phyloP scores from a whole-genome alignment of 1,284 basidiomycete species.

The Moesziomyces antarcticus region DNA sequence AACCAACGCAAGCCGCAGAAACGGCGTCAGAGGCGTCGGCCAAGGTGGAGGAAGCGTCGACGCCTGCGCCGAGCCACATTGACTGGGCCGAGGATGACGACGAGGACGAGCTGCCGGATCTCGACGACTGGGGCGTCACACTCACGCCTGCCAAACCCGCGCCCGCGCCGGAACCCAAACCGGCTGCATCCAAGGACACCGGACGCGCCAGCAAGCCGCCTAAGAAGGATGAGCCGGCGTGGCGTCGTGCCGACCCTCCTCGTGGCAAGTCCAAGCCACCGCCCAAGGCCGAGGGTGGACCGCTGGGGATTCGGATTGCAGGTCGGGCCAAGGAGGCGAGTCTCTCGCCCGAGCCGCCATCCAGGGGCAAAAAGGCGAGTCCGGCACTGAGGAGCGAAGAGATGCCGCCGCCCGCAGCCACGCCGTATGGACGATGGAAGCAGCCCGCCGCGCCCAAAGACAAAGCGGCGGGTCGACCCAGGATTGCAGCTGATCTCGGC shows the following conservation, averaged over 20 bases:
- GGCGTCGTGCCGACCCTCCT: slow-evolving; percentile 2
- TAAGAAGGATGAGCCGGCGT: slow-evolving; percentile 1
- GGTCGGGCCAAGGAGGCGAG: slow-evolving; percentile 28
- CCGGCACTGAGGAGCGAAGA: no score
- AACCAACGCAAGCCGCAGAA: no score
- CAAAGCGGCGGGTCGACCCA: slow-evolving; percentile 1
- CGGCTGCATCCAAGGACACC: slow-evolving; percentile 1
- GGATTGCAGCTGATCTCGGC: slow-evolving; percentile 17
- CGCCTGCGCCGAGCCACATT: slow-evolving; percentile 19
- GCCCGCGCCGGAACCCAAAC: neutral
- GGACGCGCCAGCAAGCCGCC: neutral
- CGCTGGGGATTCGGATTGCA: slow-evolving; percentile 38
- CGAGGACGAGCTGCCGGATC: slow-evolving; percentile 56
- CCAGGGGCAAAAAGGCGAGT: neutral
- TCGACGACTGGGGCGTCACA: slow-evolving; percentile 55
- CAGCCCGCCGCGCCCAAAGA: slow-evolving; percentile 1
- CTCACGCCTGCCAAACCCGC: slow-evolving; percentile 29
- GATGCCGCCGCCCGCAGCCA: slow-evolving; percentile 19
- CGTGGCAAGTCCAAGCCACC: neutral
- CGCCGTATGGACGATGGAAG: slow-evolving; percentile 45
- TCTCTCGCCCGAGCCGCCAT: slow-evolving; percentile 14
- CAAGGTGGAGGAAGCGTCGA: neutral
- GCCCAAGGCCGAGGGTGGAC: neutral
- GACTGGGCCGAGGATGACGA: slow-evolving; percentile 61
- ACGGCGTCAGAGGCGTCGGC: neutral